A percentile compares a stretch with the other conserved stretches of the same genome.
These are phyloP conservation scores for Takashimella koratensis DNA, from an alignment of 1,284 basidiomycete genomes.

Conservation along the genomic window DNA sequence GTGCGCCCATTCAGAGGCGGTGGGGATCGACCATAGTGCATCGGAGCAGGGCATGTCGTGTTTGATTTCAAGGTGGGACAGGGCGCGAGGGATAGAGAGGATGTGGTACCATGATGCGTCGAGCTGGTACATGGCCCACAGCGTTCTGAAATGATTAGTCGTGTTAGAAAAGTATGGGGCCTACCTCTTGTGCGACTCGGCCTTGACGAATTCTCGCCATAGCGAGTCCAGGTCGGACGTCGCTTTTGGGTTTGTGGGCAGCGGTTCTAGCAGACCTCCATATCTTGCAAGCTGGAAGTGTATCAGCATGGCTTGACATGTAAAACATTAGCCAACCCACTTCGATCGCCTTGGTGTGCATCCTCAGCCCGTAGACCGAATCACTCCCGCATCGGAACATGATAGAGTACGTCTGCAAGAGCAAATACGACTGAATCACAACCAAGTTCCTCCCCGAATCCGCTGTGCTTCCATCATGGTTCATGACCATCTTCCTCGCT, in stretches of 20 bases:
- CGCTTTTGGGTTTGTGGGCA: constrained; percentile 4
- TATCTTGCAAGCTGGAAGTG: constrained; percentile 10
- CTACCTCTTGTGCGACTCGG: constrained; percentile 25
- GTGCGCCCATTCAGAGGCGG: constrained; percentile 29
- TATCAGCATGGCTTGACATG: not conserved
- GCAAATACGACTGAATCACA: constrained; percentile 19
- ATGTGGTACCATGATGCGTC: constrained; percentile 32
- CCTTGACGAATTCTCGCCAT: constrained; percentile 20
- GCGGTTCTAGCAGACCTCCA: constrained; percentile 20
- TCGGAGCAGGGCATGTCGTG: constrained; percentile 27
- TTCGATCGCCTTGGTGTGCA: constrained; percentile 17
- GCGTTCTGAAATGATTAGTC: constrained; percentile 13
- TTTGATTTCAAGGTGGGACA: constrained; percentile 38
- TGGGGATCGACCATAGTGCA: constrained; percentile 14
- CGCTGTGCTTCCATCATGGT: constrained; percentile 1
- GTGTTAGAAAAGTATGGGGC: not conserved
- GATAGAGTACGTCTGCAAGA: constrained; percentile 20
- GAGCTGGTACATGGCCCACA: constrained; percentile 21
- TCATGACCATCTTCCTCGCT: constrained; percentile 4
- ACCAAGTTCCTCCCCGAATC: constrained; percentile 8
- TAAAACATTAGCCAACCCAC: constrained; percentile 9
- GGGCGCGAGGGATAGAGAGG: constrained; percentile 24
- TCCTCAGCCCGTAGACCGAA: constrained; percentile 13
- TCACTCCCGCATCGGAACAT: constrained; percentile 16
- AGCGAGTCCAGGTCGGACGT: constrained; percentile 15